Base-by-base conservation (phyloP, 768 basidiomycete genomes). In the Suillus ampliporus region DNA sequence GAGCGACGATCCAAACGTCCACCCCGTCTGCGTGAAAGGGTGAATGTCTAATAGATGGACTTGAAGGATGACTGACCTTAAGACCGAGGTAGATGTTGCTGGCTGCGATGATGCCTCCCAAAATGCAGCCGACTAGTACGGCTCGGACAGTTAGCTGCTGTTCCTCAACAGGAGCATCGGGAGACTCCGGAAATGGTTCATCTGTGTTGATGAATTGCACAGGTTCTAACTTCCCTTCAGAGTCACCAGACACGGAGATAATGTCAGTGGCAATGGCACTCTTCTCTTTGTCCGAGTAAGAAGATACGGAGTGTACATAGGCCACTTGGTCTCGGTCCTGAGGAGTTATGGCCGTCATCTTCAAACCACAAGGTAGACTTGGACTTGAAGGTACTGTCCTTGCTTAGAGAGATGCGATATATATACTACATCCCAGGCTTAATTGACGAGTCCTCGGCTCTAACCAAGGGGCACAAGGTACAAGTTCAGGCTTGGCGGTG, bases 71-170 rank as follows among this genome's bases (percentile, higher is more conserved):
- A 34, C 57, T 38, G 23, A 58, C 57, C 74, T 88, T 88, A 61
- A 89, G 73, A 59, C 87, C 86, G n/a, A 89, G 82, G 68, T 88
- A 88, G 64, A 89, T 85, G 72, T 86, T 86, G 54, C 84, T 85
- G 21, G 85, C 84, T 50, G 83, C 83, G 34, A 87, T 84, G 75
- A 86, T 67, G 51, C 80, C 82, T n/a, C 85, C 85, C 34, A 86
- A 77, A 26, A 59, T 65, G 66, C 79, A 82, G 61, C 83, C 82
- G 44, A 83, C 80, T 43, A 83, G 60, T n/a, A 85, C 58, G 17
- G 82, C 79, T 48, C 83, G 77, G 64, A 84, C 58, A 1, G 65
- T 84, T 59, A 2, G 83, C 68, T 84, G 83, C 58, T 84, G 82
- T 69, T 86, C 85, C 41, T 79, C 80, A 11, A 69, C 82, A 2